Evolutionary conservation across 169 alveolate species (phyloP).

Genomic region (Plasmodium relictum): DNA sequence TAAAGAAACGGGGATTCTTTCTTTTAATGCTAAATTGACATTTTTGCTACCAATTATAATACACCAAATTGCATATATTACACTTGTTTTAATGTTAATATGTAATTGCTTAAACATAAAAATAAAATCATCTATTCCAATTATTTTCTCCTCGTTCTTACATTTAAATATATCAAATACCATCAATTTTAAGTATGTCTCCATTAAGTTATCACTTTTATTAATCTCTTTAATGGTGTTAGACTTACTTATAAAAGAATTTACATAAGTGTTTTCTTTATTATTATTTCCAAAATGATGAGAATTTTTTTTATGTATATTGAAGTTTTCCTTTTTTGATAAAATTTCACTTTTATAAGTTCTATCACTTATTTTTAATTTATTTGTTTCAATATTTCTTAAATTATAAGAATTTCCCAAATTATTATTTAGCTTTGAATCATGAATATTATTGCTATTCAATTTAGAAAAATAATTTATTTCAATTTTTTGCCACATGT

Average conservation of each 20-base stretch:
- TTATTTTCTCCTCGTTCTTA: conserved; percentile 11
- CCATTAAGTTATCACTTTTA: conserved; percentile 14
- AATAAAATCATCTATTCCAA: conserved; percentile 32
- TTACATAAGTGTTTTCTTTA: background rate
- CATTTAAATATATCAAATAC: conserved; percentile 25
- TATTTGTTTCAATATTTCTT: background rate
- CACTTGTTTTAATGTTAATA: conserved; percentile 11
- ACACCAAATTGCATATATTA: conserved; percentile 37
- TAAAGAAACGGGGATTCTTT: conserved; percentile 6
- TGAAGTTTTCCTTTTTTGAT: background rate
- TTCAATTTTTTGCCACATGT: conserved; percentile 71
- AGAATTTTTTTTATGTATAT: background rate
- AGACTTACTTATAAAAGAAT: background rate
- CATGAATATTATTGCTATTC: background rate
- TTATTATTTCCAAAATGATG: background rate
- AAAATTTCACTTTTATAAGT: background rate
- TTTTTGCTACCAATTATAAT: conserved; percentile 23
- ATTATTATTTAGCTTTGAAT: background rate
- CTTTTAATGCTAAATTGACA: conserved; percentile 13
- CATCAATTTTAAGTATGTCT: conserved; percentile 27
- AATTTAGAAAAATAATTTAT: conserved; percentile 13
- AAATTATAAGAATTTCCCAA: background rate
- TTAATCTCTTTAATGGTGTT: background rate
- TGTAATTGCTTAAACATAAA: conserved; percentile 23
- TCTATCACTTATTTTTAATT: background rate